Percentiles rank a stretch among this genome's conserved stretches.
These are phyloP conservation scores for Cryphonectria parasitica DNA, from an alignment of 2,329 filamentous ascomycete species.

Conservation along the genomic window DNA sequence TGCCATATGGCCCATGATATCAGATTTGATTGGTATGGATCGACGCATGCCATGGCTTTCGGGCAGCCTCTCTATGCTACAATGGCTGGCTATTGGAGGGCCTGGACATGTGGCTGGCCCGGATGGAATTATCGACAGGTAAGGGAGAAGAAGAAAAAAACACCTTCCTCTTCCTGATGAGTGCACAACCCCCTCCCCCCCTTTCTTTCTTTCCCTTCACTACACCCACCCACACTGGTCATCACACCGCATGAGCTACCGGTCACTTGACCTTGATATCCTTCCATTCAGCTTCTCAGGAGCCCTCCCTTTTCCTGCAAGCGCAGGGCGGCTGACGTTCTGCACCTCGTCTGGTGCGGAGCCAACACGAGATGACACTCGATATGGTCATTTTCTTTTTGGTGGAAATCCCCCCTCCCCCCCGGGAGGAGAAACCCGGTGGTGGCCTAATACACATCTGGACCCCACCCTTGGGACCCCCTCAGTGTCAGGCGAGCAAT, in stretches of 20 bases:
- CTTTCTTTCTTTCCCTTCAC: background rate
- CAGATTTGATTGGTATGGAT: constrained; percentile 73
- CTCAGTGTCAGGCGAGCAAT: constrained; percentile 32
- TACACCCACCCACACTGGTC: constrained; percentile 24
- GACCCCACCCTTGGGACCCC: constrained; percentile 31
- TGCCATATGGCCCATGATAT: constrained; percentile 74
- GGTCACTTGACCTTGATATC: constrained; percentile 50
- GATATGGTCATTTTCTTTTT: constrained; percentile 1
- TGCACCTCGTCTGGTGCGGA: constrained; percentile 14
- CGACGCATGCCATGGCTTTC: constrained; percentile 89
- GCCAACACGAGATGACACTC: constrained; percentile 7
- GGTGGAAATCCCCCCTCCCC: background rate
- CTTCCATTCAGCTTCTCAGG: constrained; percentile 43
- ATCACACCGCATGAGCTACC: constrained; percentile 49
- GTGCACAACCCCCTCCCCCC: constrained; percentile 1
- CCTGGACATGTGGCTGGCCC: constrained; percentile 75
- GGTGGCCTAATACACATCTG: constrained; percentile 21
- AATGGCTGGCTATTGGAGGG: constrained; percentile 73
- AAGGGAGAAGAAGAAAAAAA: constrained; percentile 48
- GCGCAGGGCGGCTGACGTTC: constrained; percentile 38
- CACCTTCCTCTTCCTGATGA: constrained; percentile 17
- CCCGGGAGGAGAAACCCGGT: constrained; percentile 14
- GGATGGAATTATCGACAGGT: constrained; percentile 88
- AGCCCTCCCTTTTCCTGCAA: constrained; percentile 36
- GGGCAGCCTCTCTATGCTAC: constrained; percentile 74